Conservation (phyloP, 768 basidiomycete genomes). For the Leccinum obscurum region DNA sequence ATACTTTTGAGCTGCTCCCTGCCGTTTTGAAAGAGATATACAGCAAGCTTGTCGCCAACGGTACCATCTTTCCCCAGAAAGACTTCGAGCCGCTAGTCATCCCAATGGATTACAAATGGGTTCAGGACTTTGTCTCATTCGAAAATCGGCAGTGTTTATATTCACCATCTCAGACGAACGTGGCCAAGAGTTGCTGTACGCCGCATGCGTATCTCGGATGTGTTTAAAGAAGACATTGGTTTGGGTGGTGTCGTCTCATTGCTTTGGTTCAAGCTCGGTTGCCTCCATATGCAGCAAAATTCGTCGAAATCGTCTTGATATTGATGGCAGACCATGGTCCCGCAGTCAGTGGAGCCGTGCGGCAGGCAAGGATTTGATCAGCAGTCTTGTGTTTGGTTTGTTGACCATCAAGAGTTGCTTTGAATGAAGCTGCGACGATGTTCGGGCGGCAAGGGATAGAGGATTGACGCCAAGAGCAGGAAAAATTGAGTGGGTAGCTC, state of each 20-base stretch:
- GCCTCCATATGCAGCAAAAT: slow-evolving; percentile 93
- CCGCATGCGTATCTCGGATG: slow-evolving; percentile 98
- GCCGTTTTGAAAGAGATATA: too few relatives aligned
- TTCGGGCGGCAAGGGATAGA: slow-evolving; percentile 84
- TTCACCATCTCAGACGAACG: slow-evolving; percentile 99
- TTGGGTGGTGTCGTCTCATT: slow-evolving; percentile 94
- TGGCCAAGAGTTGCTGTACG: slow-evolving; percentile 96
- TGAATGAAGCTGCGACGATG: slow-evolving; percentile 96
- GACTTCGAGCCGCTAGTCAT: slow-evolving; percentile 93
- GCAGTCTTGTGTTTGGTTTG: slow-evolving; percentile 92
- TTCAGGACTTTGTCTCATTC: slow-evolving; percentile 95
- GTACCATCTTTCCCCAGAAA: too few relatives aligned
- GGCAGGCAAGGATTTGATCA: slow-evolving; percentile 94
- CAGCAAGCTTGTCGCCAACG: too few relatives aligned
- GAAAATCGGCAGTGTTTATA: slow-evolving; percentile 98
- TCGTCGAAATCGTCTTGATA: slow-evolving; percentile 99
- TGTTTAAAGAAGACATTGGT: slow-evolving; percentile 97
- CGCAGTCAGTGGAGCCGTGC: slow-evolving; percentile 98
- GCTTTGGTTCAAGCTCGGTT: slow-evolving; percentile 96
- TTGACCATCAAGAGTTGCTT: slow-evolving; percentile 96
- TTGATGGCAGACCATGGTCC: slow-evolving; percentile 98
- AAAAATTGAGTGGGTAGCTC: slow-evolving; percentile 98
- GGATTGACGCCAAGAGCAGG: slow-evolving; percentile 90
- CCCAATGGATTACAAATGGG: slow-evolving; percentile 99
- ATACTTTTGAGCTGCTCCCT: too few relatives aligned